Evolutionary conservation across 139 green algal species (phyloP).

Genomic region (Edaphochlamys debaryana): DNA sequence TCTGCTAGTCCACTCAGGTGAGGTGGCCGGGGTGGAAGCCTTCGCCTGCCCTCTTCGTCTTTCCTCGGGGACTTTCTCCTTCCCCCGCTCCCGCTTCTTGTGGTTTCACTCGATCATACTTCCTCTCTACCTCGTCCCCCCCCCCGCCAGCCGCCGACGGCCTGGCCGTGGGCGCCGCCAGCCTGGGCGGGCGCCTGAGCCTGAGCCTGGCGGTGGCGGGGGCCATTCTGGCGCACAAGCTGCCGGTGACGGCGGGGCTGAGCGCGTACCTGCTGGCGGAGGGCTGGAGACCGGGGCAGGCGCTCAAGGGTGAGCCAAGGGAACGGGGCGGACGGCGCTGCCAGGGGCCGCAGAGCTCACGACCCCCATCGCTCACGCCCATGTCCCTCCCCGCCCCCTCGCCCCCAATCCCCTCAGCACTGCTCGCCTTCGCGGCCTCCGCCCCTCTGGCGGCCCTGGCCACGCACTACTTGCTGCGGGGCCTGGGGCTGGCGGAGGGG

Average conservation of each 20-base stretch:
- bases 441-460: slow-evolving; percentile 56
- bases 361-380: too few species aligned
- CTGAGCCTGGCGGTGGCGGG: slow-evolving; percentile 56
- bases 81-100: too few species aligned
- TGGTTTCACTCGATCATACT: too few species aligned
- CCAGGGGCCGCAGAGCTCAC: too few species aligned
- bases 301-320: slow-evolving; percentile 40
- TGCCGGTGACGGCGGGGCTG: slow-evolving; percentile 71
- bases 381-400: too few species aligned
- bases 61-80: too few species aligned
- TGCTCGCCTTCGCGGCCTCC: slow-evolving; percentile 38
- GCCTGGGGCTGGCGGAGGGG: slow-evolving; percentile 23
- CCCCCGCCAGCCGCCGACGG: slow-evolving; percentile 60
- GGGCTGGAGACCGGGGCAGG: slow-evolving; percentile 42
- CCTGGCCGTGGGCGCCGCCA: slow-evolving; percentile 69
- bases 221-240: slow-evolving; percentile 72
- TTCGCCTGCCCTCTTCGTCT: too few species aligned
- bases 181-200: slow-evolving; percentile 37
- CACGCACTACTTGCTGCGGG: slow-evolving; percentile 52
- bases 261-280: slow-evolving; percentile 61
- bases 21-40: background rate
- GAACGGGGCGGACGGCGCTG: too few species aligned
- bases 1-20: slow-evolving; percentile 37
- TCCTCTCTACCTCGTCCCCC: too few species aligned
- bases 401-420: slow-evolving; percentile 2